phyloP scores from a whole-genome alignment of 75 land plant genomes.

The Pinus albicaulis region DNA sequence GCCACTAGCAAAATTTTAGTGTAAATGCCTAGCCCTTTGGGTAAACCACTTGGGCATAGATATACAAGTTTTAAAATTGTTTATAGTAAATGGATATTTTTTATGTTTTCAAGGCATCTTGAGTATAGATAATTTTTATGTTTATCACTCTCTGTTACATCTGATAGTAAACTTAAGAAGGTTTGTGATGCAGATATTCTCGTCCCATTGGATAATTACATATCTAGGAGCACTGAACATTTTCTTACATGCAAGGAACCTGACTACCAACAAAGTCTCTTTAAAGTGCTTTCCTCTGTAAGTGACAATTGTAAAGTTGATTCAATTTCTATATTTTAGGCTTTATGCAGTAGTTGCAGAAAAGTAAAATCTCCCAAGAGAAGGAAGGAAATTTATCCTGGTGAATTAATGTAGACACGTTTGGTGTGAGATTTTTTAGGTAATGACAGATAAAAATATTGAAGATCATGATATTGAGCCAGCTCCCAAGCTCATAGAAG shows the following conservation, averaged over 20 bases:
- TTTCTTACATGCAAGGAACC: constrained; percentile 95
- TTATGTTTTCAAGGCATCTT: not conserved
- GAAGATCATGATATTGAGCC: constrained; percentile 93
- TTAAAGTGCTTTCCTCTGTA: constrained; percentile 80
- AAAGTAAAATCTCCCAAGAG: not conserved
- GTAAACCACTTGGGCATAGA: not conserved
- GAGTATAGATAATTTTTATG: not conserved
- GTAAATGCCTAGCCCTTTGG: not conserved
- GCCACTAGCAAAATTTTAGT: not conserved
- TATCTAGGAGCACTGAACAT: constrained; percentile 93
- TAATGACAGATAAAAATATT: constrained; percentile 80
- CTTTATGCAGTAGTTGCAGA: not conserved
- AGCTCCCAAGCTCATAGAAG: constrained; percentile 97
- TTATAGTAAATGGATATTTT: not conserved
- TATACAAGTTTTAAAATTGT: not conserved
- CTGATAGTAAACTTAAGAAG: not conserved
- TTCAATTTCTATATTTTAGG: not conserved
- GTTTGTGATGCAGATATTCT: constrained; percentile 66
- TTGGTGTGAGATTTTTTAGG: constrained; percentile 33
- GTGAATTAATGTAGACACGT: not conserved
- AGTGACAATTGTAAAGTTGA: constrained; percentile 16
- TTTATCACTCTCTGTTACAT: not conserved
- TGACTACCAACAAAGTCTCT: constrained; percentile 95
- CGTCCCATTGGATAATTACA: constrained; percentile 96
- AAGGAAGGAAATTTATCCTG: not conserved